Base-by-base conservation (phyloP, 352 stramenopile genomes). In the Globisporangium echinulatum region DNA sequence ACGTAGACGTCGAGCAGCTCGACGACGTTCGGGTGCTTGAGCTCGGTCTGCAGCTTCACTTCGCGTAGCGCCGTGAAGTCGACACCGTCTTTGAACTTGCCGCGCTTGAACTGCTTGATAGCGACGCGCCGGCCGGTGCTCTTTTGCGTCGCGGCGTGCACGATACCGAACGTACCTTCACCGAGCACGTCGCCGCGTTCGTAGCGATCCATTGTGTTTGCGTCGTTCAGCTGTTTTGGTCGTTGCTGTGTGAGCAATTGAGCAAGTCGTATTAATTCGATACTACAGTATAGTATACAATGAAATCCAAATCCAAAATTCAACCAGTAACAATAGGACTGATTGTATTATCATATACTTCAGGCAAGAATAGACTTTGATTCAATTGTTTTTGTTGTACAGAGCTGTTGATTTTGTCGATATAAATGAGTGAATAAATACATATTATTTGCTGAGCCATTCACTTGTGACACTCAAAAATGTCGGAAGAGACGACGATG, bases 71-170 rank as follows among this genome's bases (percentile, higher is more conserved):
- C 86, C 55, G 87, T 96, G 60, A 94, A 96, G 66, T 95, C 77
- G 49, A 96, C 82, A 48, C 85, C 82, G 59, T 95, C 84, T 66
- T 95, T 93, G 64, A 93, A 92, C 58, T 95, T 92, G 49, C 83
- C 82, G 46, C 85, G 82, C 68, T 95, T 95, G 67, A 95, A 95
- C 70, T 92, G 77, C 67, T 95, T 95, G 61, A 95, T 93, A 43
- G 85, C 85, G 39, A 95, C 85, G 33, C 65, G 67, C 38, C 81
- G 68, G 3, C 78, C 75, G 25, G 83, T 87, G 66, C 73, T 79
- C 62, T 88, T 90, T 64, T 95, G 83, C 46, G 85, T 72, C 33
- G 83, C 84, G 2, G 82, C 71, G 66, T 90, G 84, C 60, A 96
- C 86, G 66, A 93, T 82, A 84, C 86, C 86, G 76, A 93, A 96